A percentile compares a stretch with the other conserved stretches of the same genome.
phyloP scores from a whole-genome alignment of 1,284 basidiomycete genomes.

The Golubevia pallescens region DNA sequence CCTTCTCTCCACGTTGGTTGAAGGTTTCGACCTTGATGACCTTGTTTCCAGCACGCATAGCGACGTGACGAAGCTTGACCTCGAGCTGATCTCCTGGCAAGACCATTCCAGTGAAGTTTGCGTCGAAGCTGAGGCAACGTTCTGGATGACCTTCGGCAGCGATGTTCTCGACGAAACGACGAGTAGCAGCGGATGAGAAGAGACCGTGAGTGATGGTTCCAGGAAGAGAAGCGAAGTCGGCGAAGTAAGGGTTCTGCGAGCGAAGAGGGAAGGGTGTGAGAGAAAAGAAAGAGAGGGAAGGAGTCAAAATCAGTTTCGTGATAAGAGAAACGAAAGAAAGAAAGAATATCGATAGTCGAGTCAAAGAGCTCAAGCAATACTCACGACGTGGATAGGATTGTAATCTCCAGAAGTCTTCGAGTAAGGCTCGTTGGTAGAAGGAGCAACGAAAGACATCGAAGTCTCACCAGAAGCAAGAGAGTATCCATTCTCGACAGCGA shows the following conservation, averaged over 20 bases:
- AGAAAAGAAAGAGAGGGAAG: not conserved
- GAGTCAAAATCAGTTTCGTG: not conserved
- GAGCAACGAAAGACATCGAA: constrained; percentile 46
- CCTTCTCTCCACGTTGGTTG: constrained; percentile 86
- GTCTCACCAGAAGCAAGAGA: constrained; percentile 64
- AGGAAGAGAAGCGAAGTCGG: constrained; percentile 88
- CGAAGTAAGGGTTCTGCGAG: constrained; percentile 85
- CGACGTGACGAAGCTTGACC: constrained; percentile 72
- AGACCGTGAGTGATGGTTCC: constrained; percentile 97
- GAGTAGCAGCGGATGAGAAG: constrained; percentile 93
- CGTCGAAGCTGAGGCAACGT: constrained; percentile 67
- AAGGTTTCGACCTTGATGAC: constrained; percentile 87
- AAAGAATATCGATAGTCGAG: too few species aligned
- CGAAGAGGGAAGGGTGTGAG: not conserved
- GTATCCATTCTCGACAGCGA: constrained; percentile 84
- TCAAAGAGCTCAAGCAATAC: not conserved
- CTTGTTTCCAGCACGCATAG: constrained; percentile 67
- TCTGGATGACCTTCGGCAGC: constrained; percentile 91
- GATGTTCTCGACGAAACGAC: constrained; percentile 89
- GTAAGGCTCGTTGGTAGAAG: constrained; percentile 90
- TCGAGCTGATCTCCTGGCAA: constrained; percentile 87
- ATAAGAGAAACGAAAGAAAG: constrained; percentile 1
- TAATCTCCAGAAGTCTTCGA: constrained; percentile 95
- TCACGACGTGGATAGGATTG: constrained; percentile 86
- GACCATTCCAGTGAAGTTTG: constrained; percentile 89